Evolutionary conservation across 192 early-diverging fungal species (phyloP), one percentile per base, ranked within the genome.

Genomic region (Podila clonocystis): DNA sequence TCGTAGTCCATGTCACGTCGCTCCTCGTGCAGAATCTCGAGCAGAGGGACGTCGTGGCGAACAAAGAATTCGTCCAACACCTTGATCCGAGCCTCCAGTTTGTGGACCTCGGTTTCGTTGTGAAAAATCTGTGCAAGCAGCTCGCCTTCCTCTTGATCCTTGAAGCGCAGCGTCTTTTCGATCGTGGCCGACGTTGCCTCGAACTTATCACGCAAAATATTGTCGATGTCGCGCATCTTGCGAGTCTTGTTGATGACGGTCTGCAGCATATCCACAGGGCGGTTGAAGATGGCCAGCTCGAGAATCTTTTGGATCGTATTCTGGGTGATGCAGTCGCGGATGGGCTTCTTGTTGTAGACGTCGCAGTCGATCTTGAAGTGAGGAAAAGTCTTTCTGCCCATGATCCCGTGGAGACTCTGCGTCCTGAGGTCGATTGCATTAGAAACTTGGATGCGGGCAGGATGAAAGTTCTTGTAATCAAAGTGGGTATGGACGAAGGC

Each of bases 191-290:
- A 49, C 5, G 34, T 69, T 15, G 36, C 36, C 3, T 41, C 49
- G 41, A 49, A 48, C 59, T 69, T 69, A 28, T 69, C 45, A 5
- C 19, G 24, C n/a, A 69, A 17, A 9, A 61, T 29, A 2, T 52
- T 62, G 62, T 71, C 69, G 45, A 63, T 52, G 5, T 33, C 62
- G 29, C 41, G 62, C 69, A 71, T 71, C 49, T 50, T 71, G n/a
- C 11, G 45, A 1, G 69, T 63, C 62, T 71, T 71, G 29, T 31
- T 30, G 28, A 71, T 29, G 4, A 31, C 24, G 0, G 24, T 36
- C n/a, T 13, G 28, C 2, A n/a, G 15, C 29, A 71, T 50, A 2
- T 30, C 28, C 19, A 71, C 61, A 2, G 69, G 69, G 0, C 8
- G 24, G 49, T 71, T 71, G 45, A 52, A 52, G 7, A 4, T 34